Base-by-base conservation (phyloP, 2,329 filamentous ascomycete species). In the Fusarium citri region DNA sequence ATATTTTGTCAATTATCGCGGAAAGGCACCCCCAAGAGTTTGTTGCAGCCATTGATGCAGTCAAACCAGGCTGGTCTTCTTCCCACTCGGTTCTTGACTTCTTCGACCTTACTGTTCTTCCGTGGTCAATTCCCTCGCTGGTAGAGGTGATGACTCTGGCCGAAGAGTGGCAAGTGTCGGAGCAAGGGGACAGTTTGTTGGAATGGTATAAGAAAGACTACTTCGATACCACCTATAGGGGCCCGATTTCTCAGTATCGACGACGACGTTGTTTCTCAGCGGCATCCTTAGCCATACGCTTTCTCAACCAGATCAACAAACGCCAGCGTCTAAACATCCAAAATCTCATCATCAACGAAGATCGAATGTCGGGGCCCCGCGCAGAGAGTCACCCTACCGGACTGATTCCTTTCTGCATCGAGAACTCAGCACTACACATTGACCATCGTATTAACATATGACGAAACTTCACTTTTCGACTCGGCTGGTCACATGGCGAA, bases 381-480 rank as follows among this genome's bases (percentile, higher is more conserved):
- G 20, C 55, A 2, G 57, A 60, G 2, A 30, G 23, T 6, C 66
- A 72, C 3, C 20, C 25, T 0, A 14, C 55, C 8, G 69, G 66
- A 0, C 3, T 72, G 4, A 68, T 72, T 4, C 60, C 55, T 0
- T 72, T 70, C 26, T 70, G 59, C 15, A 41, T 22, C 1, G 50
- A 72, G 8, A 72, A 70, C 14, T 37, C 58, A 7, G 23, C 3
- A 4, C 20, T 72, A 0, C 45, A 30, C 2, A 7, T 72, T 11
- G 55, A 72, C 8, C 58, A 66, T 1, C 53, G 64, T 1, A 12
- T 70, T 0, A 57, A 49, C 5, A 8, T 71, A 3, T 72, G 59
- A 65, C 8, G 31, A 34, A 34, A 34, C 16, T 18, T 34, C 16
- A 34, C 31, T 3, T 18, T 16, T 5, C 15, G 30, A 9, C 2